Evolutionary conservation across 805 yeast genomes (phyloP), one percentile per base, ranked within the genome.

Genomic region (Teunomyces kruisii): DNA sequence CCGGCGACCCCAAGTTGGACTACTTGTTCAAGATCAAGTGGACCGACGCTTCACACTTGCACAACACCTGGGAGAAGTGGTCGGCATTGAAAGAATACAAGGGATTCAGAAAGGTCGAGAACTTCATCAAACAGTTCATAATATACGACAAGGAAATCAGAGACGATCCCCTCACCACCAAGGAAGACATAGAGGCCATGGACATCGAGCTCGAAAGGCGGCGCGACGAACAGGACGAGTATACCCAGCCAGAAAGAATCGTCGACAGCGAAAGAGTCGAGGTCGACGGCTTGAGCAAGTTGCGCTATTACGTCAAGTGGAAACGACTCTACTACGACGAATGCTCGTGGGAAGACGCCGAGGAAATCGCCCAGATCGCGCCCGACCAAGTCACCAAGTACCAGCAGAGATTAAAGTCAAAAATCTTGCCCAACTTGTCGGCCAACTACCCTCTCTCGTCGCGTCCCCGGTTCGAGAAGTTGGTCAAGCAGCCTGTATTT

Each of bases 301-400:
- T 94, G 50, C 84, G 84, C 60, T 94, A 94, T 64, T 79, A 85
- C 49, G 92, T 91, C 49, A 94, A 94, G 65, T 94, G 99, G 99
- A 84, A 83, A 60, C 78, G 98, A 44, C 75, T 94, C 22, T 87
- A 90, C 57, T 94, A 94, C 60, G 98, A 95, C 65, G 96, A 88
- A 56, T 88, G 96, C 47, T 89, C 98, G 4, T 94, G 98, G 98
- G 99, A 94, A 67, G 80, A 82, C 53, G 97, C 97, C 1, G 84
- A 83, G 42, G 85, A 81, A 51, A 89, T 94, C 53, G 97, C 94
- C 2, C 79, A 80, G 49, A 64, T 86, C 32, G 88, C 96, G 2
- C 97, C 97, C 0, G 79, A 76, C 10, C 88, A 86, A 62, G 97
- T 94, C 7, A 78, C 84, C 43, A 83, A 82, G 53, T 94, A 82